Conservation (phyloP, 2,329 filamentous ascomycete genomes). For the Calonectria hongkongensis region DNA sequence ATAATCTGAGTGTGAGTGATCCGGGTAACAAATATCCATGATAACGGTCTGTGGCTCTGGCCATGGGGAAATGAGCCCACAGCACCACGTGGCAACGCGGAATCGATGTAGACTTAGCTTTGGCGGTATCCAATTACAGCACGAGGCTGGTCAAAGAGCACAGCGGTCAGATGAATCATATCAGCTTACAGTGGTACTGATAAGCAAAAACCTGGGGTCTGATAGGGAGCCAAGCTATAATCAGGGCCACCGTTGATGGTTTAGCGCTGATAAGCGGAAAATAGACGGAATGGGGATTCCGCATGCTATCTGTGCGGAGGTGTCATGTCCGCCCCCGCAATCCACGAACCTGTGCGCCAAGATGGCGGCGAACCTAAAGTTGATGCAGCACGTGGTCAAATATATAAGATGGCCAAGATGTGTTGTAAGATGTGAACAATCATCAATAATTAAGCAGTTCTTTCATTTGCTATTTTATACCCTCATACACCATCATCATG, state of each 20-base stretch:
- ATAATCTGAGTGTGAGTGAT: not conserved
- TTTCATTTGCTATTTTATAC: not conserved
- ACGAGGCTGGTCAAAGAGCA: not conserved
- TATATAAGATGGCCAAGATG: not conserved
- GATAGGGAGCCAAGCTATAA: not conserved
- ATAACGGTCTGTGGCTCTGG: too few relatives aligned
- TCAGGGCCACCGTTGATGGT: not conserved
- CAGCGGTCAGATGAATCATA: not conserved
- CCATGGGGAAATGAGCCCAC: not conserved
- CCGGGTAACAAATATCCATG: conserved; percentile 6
- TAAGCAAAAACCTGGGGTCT: not conserved
- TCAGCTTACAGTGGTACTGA: conserved; percentile 7
- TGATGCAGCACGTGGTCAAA: not conserved
- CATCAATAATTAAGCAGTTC: not conserved
- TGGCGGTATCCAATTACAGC: not conserved
- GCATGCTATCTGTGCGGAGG: conserved; percentile 28
- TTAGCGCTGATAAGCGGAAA: conserved; percentile 16
- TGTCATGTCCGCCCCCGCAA: conserved; percentile 28
- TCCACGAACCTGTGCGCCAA: not conserved
- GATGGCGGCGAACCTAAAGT: not conserved
- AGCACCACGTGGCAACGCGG: not conserved
- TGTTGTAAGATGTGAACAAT: not conserved
- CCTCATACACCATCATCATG: not conserved
- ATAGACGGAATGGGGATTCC: conserved; percentile 16
- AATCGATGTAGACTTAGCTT: not conserved